Evolutionary conservation across 768 basidiomycete genomes (phyloP).

Genomic region (Tubosaeta sp.): DNA sequence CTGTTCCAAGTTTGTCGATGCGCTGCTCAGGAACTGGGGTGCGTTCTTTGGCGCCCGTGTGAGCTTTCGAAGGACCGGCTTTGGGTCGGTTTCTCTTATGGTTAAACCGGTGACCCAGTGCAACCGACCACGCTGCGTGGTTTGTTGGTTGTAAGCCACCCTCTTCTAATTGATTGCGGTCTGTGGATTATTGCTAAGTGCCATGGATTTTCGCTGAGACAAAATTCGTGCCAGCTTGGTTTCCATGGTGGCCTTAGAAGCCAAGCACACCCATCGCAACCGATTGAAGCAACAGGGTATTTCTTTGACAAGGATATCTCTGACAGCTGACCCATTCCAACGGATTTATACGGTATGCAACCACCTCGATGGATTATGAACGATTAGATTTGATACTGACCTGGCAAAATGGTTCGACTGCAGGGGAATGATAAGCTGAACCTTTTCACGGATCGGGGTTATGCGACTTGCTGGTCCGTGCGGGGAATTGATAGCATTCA

Average conservation of each 20-base stretch:
- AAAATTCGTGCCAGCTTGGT: constrained; percentile 8
- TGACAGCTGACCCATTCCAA: neutral
- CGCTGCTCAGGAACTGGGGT: constrained; percentile 29
- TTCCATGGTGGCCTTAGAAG: constrained; percentile 11
- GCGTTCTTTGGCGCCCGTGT: constrained; percentile 11
- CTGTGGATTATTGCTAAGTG: neutral
- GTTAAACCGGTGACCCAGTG: constrained; percentile 7
- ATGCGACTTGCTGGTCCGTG: neutral
- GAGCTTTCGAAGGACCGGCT: constrained; percentile 1
- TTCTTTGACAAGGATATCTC: neutral
- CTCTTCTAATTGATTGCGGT: neutral
- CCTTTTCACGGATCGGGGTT: neutral
- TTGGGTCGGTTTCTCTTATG: constrained; percentile 5
- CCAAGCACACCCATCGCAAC: neutral
- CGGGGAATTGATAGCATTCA: constrained; percentile 1
- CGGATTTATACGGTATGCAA: neutral
- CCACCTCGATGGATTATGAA: constrained; percentile 1
- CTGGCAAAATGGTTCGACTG: constrained; percentile 9
- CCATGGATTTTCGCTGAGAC: neutral
- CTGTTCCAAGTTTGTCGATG: constrained; percentile 9
- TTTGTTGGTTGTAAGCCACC: neutral
- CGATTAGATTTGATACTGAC: neutral
- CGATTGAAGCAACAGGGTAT: neutral
- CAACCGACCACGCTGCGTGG: constrained; percentile 4
- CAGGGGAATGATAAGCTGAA: neutral